A percentile compares a stretch with the other conserved stretches of the same genome.
Conservation (phyloP, 2,329 filamentous ascomycete genomes). For the Fusarium aywerte region DNA sequence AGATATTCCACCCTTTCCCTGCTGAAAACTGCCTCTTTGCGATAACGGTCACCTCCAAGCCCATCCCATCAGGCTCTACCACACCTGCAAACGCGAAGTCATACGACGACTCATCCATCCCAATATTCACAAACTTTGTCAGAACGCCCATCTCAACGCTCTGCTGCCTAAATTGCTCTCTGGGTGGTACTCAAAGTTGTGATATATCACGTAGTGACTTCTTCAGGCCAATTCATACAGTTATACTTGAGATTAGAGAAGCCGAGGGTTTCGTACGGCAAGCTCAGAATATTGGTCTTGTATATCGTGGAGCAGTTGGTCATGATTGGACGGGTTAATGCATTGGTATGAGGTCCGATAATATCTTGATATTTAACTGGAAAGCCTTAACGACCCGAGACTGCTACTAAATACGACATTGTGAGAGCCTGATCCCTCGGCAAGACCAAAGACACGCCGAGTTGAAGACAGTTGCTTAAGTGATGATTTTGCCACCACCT, state of each 20-base stretch:
- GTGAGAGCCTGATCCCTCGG: not conserved
- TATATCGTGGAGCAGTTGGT: slow-evolving; percentile 19
- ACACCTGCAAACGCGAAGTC: slow-evolving; percentile 17
- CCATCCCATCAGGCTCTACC: slow-evolving; percentile 12
- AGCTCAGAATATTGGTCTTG: slow-evolving; percentile 35
- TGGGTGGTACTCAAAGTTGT: slow-evolving; percentile 24
- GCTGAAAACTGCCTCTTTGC: not conserved
- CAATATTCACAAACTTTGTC: slow-evolving; percentile 3
- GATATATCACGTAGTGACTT: not conserved
- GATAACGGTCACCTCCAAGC: not conserved
- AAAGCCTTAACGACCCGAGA: slow-evolving; percentile 32
- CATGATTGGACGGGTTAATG: not conserved
- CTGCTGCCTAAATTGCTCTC: slow-evolving; percentile 15
- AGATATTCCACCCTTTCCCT: not conserved
- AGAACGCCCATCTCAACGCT: slow-evolving; percentile 19
- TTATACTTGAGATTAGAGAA: slow-evolving; percentile 35
- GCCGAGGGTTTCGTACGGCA: slow-evolving; percentile 29
- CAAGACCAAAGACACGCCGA: slow-evolving; percentile 1
- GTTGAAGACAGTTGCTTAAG: slow-evolving; percentile 16
- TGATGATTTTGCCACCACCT: not conserved
- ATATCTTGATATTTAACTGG: slow-evolving; percentile 29
- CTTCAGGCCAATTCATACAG: slow-evolving; percentile 34
- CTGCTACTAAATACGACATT: slow-evolving; percentile 37
- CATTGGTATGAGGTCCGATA: slow-evolving; percentile 20
- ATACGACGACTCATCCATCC: slow-evolving; percentile 14